phyloP scores from a whole-genome alignment of 1,284 basidiomycete genomes.

The Ceratobasidium sp. region DNA sequence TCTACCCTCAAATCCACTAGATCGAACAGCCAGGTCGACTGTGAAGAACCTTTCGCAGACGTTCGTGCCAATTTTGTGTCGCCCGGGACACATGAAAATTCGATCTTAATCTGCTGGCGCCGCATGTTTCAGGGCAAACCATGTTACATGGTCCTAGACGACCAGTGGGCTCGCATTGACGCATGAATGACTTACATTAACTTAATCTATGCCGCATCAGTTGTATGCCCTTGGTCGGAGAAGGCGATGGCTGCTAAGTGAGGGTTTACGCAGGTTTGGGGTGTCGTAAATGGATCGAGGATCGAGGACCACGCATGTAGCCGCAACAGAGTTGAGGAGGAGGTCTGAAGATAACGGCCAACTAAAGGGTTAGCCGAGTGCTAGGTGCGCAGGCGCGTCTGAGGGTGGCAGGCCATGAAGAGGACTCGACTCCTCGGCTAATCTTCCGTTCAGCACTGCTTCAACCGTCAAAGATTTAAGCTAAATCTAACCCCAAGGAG shows the following conservation, averaged over 20 bases:
- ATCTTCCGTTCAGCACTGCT: slow-evolving; percentile 41
- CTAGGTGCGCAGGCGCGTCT: slow-evolving; percentile 31
- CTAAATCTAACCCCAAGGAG: background rate
- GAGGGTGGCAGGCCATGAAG: slow-evolving; percentile 41
- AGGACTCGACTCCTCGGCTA: slow-evolving; percentile 31
- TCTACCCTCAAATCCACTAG: too few species aligned
- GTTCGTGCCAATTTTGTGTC: too few species aligned
- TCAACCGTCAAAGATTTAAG: slow-evolving; percentile 43
- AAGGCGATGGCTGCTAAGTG: slow-evolving; percentile 6
- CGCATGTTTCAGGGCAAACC: too few species aligned
- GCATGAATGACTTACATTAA: too few species aligned
- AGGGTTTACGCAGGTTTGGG: slow-evolving; percentile 35
- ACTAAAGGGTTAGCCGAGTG: slow-evolving; percentile 50
- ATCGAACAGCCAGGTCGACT: too few species aligned
- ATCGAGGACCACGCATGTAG: slow-evolving; percentile 40
- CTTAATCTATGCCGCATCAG: too few species aligned
- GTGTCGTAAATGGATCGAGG: slow-evolving; percentile 19
- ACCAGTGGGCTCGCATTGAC: too few species aligned
- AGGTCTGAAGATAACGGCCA: slow-evolving; percentile 48
- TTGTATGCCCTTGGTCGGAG: background rate
- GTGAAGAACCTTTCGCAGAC: too few species aligned
- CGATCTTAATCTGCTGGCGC: too few species aligned
- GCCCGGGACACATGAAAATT: too few species aligned
- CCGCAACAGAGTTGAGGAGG: slow-evolving; percentile 24
- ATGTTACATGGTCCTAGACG: too few species aligned